Evolutionary conservation across 805 yeast species (phyloP), one percentile per base, ranked within the genome.

Genomic region (Cyberlindnera amylophila): DNA sequence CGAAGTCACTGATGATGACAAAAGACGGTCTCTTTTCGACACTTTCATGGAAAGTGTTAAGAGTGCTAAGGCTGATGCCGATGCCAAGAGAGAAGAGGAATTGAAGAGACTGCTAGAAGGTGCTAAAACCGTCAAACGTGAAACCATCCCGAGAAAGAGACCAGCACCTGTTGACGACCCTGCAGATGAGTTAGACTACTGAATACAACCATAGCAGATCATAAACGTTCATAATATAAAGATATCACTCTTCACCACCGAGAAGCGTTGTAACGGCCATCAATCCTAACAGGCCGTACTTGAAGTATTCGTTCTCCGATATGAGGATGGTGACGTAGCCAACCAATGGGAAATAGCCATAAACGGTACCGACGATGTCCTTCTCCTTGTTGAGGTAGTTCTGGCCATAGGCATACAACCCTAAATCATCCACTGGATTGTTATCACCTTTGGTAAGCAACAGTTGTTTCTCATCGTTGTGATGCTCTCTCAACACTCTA

Each of bases 361-460:
- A 82, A n/a, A 91, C 99, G 2, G 89, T 80, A 2, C 98, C 98
- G 7, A 87, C 79, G 39, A 93, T 74, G 58, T 93, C 98, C 12
- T 66, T 71, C 32, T 80, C 74, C 50, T 90, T 81, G 54, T 86
- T 81, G 55, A 93, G 69, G 55, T 93, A 93, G 36, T 69, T 70
- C 57, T 87, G 90, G 42, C 77, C 79, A 50, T 77, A 73, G 1
- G 89, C 85, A 60, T 93, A 93, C 35, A 93, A 71, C 13, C 87
- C 82, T 51, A 93, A 72, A 64, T 93, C 99, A 64, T 93, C 95
- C 39, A 85, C 81, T 4, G 90, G 86, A 61, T 93, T 93, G 62
- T 93, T 93, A 63, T 93, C 99, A 63, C 99, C 99, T 63, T 93
- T 93, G 1, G 99, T 93, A 46, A 93, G 72, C 38, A 93, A 63